Evolutionary conservation across 192 early-diverging fungal species (phyloP).

Genomic region (Coemansia sp.): DNA sequence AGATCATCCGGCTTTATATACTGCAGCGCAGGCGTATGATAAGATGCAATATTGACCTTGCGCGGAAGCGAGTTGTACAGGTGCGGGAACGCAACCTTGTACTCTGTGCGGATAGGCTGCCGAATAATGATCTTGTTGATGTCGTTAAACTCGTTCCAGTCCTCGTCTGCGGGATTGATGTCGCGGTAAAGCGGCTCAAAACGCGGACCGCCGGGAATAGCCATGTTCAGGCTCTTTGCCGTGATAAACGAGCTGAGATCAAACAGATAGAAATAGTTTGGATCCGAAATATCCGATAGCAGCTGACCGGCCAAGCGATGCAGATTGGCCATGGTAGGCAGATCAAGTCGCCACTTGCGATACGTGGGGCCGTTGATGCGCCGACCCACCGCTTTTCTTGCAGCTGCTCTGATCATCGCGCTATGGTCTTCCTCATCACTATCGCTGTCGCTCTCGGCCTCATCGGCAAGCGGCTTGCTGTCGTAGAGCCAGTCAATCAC

Average conservation of each 20-base stretch:
- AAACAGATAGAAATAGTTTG: constrained; percentile 98
- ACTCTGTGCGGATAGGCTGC: constrained; percentile 97
- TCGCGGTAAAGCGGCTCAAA: constrained; percentile 98
- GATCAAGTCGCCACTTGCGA: constrained; percentile 84
- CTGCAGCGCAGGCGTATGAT: constrained; percentile 90
- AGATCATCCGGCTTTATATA: constrained; percentile 89
- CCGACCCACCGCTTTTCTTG: constrained; percentile 45
- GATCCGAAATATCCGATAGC: constrained; percentile 90
- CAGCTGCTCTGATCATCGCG: constrained; percentile 13
- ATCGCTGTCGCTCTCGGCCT: constrained; percentile 30
- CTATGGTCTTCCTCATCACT: constrained; percentile 52
- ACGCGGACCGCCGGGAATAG: constrained; percentile 96
- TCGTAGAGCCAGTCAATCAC: constrained; percentile 98
- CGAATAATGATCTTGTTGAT: constrained; percentile 99
- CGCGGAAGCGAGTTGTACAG: constrained; percentile 97
- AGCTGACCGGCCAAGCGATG: constrained; percentile 90
- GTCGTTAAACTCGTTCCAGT: constrained; percentile 99
- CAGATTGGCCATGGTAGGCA: constrained; percentile 93
- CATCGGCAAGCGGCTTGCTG: constrained; percentile 79
- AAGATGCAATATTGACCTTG: constrained; percentile 86
- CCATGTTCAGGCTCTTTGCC: constrained; percentile 96
- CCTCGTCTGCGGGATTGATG: constrained; percentile 93
- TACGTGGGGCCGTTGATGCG: constrained; percentile 87
- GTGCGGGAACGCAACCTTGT: constrained; percentile 98
- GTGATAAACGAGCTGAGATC: constrained; percentile 95